Base-by-base conservation (phyloP, 2,329 filamentous ascomycete species). In the Didymella segeticola region DNA sequence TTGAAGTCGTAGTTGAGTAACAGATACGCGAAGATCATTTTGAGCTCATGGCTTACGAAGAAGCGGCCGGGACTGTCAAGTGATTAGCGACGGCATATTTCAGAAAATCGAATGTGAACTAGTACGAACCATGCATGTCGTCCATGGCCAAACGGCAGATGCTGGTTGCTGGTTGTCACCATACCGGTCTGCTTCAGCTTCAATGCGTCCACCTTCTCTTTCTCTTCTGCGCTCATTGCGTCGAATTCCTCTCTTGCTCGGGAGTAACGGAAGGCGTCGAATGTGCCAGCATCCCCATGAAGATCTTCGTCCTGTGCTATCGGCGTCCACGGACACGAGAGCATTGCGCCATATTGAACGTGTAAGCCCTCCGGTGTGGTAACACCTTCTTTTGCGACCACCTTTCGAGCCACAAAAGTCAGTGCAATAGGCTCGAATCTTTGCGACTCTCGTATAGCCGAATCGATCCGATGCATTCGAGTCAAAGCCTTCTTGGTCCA, bases 201-300 rank as follows among this genome's bases (percentile, higher is more conserved):
- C 25, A 67, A 26, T 11, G 47, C 46, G 29, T 69, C 48, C 5
- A 61, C 56, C 1, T 57, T 60, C 3, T 25, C 42, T 47, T 63
- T 69, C 26, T 66, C 58, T 11, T 64, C 56, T 1, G 48, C 19
- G 8, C 23, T 51, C 59, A 66, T 61, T 1, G 53, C 42, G 4
- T 67, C 64, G 17, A 60, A 67, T 10, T 58, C 49, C 27, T 68
- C 65, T 27, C 48, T 51, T 10, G 60, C 51, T 1, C 61, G 53
- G n/a, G 67, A 70, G 43, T 61, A 64, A 8, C 68, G 58, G 33
- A 71, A 66, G 8, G 64, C 55, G 30, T 66, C 67, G n/a, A 58
- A 68, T n/a, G 47, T 41, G 6, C 93, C 6, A 93, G 95, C 27
- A 92, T 86, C 14, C 91, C 87, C 71, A 98, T 96, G 27, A 17